A percentile compares a stretch with the other conserved stretches of the same genome.
These are phyloP conservation scores for Wickerhamiella kurtzmanii DNA, from an alignment of 805 yeast genomes.

Conservation along the genomic window DNA sequence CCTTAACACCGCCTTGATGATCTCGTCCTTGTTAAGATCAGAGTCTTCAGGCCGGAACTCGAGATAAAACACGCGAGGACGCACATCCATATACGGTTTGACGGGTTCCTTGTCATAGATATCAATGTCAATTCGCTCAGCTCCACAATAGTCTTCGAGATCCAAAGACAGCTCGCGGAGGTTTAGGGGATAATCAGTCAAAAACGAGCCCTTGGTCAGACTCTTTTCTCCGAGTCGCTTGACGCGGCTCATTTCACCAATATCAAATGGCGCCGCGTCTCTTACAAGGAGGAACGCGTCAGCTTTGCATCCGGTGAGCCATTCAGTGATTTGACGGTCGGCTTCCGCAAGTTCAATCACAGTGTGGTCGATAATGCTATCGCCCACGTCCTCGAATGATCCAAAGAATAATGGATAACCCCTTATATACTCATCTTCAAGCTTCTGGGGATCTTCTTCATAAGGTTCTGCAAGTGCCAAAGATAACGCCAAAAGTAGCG, in stretches of 20 bases:
- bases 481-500: too few relatives aligned
- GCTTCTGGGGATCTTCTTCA: background rate
- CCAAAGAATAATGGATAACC: slow-evolving; percentile 19
- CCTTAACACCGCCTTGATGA: slow-evolving; percentile 43
- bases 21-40: slow-evolving; percentile 23
- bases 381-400: slow-evolving; percentile 20
- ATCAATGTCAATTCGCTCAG: slow-evolving; percentile 9
- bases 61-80: slow-evolving; percentile 16
- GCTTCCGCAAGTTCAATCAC: slow-evolving; percentile 6
- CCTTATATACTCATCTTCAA: background rate
- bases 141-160: slow-evolving; percentile 18
- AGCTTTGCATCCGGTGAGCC: slow-evolving; percentile 19
- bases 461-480: too few relatives aligned
- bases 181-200: slow-evolving; percentile 14
- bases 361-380: slow-evolving; percentile 2
- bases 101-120: slow-evolving; percentile 2
- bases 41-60: slow-evolving; percentile 12
- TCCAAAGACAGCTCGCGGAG: slow-evolving; percentile 19
- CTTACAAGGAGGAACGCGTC: slow-evolving; percentile 17
- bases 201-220: slow-evolving; percentile 16
- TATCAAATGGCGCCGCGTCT: slow-evolving; percentile 16
- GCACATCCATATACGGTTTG: slow-evolving; percentile 10
- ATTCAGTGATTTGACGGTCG: slow-evolving; percentile 16
- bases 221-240: slow-evolving; percentile 17
- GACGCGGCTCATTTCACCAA: slow-evolving; percentile 9